phyloP scores from a whole-genome alignment of 2,329 filamentous ascomycete species.

The Ceratocystis harringtonii region DNA sequence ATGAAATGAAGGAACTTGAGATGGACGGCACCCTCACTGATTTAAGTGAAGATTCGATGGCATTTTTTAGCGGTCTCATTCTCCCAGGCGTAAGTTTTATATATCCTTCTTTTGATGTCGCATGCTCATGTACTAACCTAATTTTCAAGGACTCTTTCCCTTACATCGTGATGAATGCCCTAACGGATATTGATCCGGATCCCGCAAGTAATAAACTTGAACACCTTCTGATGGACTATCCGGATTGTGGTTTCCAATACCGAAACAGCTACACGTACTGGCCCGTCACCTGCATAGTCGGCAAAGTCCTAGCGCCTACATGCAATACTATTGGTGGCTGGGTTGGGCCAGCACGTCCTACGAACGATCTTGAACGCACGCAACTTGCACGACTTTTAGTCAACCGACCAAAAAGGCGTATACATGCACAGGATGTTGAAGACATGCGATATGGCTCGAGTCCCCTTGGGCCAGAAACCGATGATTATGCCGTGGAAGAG shows the following conservation, averaged over 20 bases:
- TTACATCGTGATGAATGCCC: slow-evolving; percentile 63
- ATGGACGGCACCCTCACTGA: slow-evolving; percentile 42
- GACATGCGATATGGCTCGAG: slow-evolving; percentile 54
- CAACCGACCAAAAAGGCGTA: slow-evolving; percentile 38
- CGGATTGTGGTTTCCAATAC: slow-evolving; percentile 61
- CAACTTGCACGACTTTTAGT: slow-evolving; percentile 57
- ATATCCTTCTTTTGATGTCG: neutral
- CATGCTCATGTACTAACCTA: slow-evolving; percentile 8
- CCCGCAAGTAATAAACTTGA: slow-evolving; percentile 49
- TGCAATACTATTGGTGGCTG: slow-evolving; percentile 57
- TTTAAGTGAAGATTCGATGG: slow-evolving; percentile 56
- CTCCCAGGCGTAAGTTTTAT: slow-evolving; percentile 45
- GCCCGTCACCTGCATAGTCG: slow-evolving; percentile 56
- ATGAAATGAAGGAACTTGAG: slow-evolving; percentile 45
- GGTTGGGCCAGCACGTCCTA: slow-evolving; percentile 57
- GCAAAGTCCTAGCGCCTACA: slow-evolving; percentile 59
- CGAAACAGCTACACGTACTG: slow-evolving; percentile 61
- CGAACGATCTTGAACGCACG: slow-evolving; percentile 48
- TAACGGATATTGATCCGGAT: slow-evolving; percentile 61
- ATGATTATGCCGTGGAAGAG: slow-evolving; percentile 49
- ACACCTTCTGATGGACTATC: slow-evolving; percentile 51
- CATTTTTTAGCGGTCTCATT: slow-evolving; percentile 61
- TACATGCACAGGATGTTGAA: slow-evolving; percentile 44
- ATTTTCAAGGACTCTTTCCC: slow-evolving; percentile 42
- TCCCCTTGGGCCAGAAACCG: slow-evolving; percentile 48